Evolutionary conservation across 371 early-diverging fungal genomes (phyloP), one percentile per base, ranked within the genome.

Genomic region (Actinomortierella wolfii): DNA sequence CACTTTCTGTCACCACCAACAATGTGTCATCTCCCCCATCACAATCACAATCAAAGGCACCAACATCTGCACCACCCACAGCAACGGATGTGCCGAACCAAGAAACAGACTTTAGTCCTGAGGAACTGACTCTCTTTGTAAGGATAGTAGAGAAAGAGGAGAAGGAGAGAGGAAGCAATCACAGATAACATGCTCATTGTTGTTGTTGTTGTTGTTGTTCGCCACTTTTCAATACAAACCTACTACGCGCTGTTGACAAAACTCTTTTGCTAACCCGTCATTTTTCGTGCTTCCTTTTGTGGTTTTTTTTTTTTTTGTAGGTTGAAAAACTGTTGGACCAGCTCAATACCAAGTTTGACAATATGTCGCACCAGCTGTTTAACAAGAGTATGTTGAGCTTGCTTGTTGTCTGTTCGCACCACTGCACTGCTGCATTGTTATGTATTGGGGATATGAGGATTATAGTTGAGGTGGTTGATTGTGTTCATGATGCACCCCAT

Each of bases 51-150:
- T 54, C 61, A 5, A 64, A 70, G 51, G 65, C 64, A 48, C 69
- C 63, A 21, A 68, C 69, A 7, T 64, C 34, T 34, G 34, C 34
- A 34, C 34, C 34, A 34, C 34, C 34, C 34, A 6, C 34, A 4
- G 34, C 6, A 34, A 34, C 34, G 7, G 34, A 34, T 34, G 34
- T 4, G 11, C 6, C 34, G 7, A 17, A 13, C 8, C 51, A 40
- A 21, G 28, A 25, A 34, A 18, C 60, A 59, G 14, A 51, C 51
- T 45, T 62, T 58, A 73, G 66, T 20, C 73, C 73, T 9, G 66
- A 73, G 40, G 73, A 73, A 26, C 41, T 73, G 45, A 73, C 73
- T 23, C 52, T 65, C 20, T 65, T 60, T 51, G 71, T 70, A 70
- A 34, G 34, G 34, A 11, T n/a, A n/a, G n/a, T n/a, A n/a, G n/a